Conservation (phyloP, 2,329 filamentous ascomycete species). For the Pestalotiopsis sp. region DNA sequence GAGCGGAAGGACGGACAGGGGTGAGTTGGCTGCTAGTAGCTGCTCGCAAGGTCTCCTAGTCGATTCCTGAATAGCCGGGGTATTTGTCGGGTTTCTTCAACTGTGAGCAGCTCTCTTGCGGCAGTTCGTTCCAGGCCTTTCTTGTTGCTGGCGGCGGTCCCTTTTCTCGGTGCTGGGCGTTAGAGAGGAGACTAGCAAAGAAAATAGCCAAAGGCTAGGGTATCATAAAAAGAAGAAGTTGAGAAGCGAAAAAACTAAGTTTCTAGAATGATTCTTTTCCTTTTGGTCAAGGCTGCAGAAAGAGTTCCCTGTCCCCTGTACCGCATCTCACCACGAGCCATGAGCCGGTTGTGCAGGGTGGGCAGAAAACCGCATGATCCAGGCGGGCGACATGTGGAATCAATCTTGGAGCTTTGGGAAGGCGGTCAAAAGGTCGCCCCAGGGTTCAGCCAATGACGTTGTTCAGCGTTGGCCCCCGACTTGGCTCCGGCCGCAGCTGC, state of each 20-base stretch:
- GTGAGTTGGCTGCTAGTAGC: not conserved
- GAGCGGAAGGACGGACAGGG: not conserved
- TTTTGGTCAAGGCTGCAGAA: not conserved
- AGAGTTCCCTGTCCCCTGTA: not conserved
- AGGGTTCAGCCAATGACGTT: not conserved
- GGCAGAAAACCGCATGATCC: conserved; percentile 8
- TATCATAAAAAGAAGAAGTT: not conserved
- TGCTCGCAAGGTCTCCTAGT: not conserved
- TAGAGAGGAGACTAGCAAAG: not conserved
- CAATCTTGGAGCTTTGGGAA: conserved; percentile 4
- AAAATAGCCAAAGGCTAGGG: not conserved
- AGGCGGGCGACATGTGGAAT: conserved; percentile 5
- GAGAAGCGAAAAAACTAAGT: not conserved
- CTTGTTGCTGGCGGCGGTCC: not conserved
- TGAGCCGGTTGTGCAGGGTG: not conserved
- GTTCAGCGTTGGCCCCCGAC: not conserved
- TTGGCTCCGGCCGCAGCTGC: not conserved
- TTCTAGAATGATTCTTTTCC: not conserved
- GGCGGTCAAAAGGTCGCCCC: not conserved
- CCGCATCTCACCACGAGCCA: not conserved
- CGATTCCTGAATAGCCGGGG: not conserved
- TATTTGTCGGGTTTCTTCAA: not conserved
- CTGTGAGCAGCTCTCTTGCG: not conserved
- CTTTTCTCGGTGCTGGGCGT: not conserved
- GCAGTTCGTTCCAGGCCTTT: not conserved